Base-by-base conservation (phyloP, 2,329 filamentous ascomycete genomes). In the Colletotrichum lindemuthianum region DNA sequence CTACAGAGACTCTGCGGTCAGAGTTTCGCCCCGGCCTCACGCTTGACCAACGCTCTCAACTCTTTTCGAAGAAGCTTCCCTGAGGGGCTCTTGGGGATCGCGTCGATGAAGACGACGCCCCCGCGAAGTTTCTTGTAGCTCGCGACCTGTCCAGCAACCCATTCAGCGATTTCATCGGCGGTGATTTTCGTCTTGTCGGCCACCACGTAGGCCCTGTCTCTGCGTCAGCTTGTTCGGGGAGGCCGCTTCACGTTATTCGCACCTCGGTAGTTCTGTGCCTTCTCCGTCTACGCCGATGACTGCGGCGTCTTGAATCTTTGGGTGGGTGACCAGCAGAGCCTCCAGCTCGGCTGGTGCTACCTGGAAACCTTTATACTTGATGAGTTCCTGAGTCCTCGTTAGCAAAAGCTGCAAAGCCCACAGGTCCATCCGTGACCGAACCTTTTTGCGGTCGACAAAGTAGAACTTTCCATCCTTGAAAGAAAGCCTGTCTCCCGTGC, bases 381-480 rank as follows among this genome's bases (percentile, higher is more conserved):
- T 81, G 59, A 83, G 89, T 68, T 86, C 90, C 81, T 93, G 15
- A 6, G 4, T 1, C 3, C 13, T 32, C 24, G 24, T 24, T 4
- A 24, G 24, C 24, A 33, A 58, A 9, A 63, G 59, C n/a, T 3
- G 6, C 13, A 24, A n/a, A 32, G 8, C 4, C 5, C 24, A 5
- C 32, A 47, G 12, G 2, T 2, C 36, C 10, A 8, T 5, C n/a
- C 8, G 16, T 32, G 9, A 6, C 3, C 68, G 67, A 59, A 75
- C 86, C 81, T 92, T 93, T 63, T 92, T 88, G 11, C 92, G 86
- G 72, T 96, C 92, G 0, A 92, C 93, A 69, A 96, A 92, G 78
- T 87, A 92, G 70, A 93, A 90, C 54, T 88, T 86, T 13, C 90
- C 82, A 44, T 84, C 77, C 68, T 93, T 88, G 74, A 92, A 87